A percentile compares a stretch with the other conserved stretches of the same genome.
Conservation (phyloP, 176 grass and related monocot genomes). For the Themeda triandra region DNA sequence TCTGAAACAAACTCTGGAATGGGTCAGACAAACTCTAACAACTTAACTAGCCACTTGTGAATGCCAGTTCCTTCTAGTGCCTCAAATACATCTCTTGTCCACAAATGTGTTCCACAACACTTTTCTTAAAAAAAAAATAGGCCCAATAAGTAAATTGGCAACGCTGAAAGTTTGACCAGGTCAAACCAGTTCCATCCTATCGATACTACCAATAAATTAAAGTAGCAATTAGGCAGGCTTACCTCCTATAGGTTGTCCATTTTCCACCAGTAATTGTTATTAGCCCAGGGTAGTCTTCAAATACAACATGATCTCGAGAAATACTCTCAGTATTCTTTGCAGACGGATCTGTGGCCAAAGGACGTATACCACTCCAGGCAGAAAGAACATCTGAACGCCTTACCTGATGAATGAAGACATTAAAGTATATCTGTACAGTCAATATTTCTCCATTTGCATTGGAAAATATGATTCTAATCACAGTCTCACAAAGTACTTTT, state of each 20-base stretch:
- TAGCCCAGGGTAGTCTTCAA: slow-evolving; percentile 83
- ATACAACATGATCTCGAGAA: slow-evolving; percentile 95
- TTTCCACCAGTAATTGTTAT: slow-evolving; percentile 98
- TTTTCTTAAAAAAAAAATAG: too few relatives aligned
- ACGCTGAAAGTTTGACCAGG: not conserved
- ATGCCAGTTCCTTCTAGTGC: not conserved
- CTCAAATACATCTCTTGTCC: not conserved
- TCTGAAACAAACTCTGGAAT: not conserved
- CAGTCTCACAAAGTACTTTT: not conserved
- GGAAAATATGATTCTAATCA: not conserved
- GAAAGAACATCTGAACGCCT: slow-evolving; percentile 95
- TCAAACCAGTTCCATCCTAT: slow-evolving; percentile 1
- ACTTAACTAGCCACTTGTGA: not conserved
- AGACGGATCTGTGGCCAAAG: slow-evolving; percentile 80
- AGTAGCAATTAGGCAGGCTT: slow-evolving; percentile 5
- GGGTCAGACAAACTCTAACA: not conserved
- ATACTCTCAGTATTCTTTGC: slow-evolving; percentile 96
- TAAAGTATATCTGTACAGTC: not conserved
- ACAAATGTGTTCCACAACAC: not conserved
- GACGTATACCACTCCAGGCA: slow-evolving; percentile 95
- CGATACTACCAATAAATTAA: slow-evolving; percentile 1
- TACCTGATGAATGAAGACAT: slow-evolving; percentile 52
- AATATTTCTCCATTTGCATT: not conserved
- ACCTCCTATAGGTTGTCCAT: slow-evolving; percentile 99
- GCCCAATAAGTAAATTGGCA: not conserved